Base-by-base conservation (phyloP, 164 flowering plant genomes). In the Malania oleifera region DNA sequence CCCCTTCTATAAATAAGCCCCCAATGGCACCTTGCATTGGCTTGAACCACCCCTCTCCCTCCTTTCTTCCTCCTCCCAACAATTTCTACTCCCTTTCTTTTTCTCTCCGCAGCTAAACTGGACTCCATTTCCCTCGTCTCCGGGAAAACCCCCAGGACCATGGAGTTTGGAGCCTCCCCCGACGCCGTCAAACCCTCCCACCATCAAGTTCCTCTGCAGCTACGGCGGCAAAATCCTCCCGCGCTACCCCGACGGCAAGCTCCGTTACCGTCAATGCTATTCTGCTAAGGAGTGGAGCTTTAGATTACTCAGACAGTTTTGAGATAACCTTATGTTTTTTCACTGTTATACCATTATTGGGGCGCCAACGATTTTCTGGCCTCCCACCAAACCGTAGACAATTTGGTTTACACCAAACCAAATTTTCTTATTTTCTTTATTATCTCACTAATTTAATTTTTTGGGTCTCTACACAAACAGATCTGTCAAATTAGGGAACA, bases 151-250 rank as follows among this genome's bases (percentile, higher is more conserved):
- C 38, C 10, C 19, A 44, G 27, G n/a, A 75, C 28, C 54, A 81
- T 82, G 84, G 84, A n/a, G n/a, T n/a, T 67, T 27, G 63, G 67
- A 60, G 47, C 67, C 23, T 47, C 74, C 1, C 23, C 24, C 10
- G 35, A 59, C 8, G n/a, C 76, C 47, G 40, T 44, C 54, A 67
- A 62, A 18, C 49, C 57, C 34, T n/a, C n/a, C n/a, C n/a, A n/a
- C 84, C 54, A 63, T 88, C 48, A 91, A 91, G 62, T 84, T 87
- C 60, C 84, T 89, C 59, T 87, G 88, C 65, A 92, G 96, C 66
- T 92, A 92, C 60, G 96, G 91, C 70, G 98, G 98, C 63, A 85
- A 73, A 67, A 92, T 92, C 57, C 78, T 85, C 25, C 98, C 98
- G 31, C 95, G 98, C 66, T 59, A 75, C 41, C 75, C 95, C 37